Conservation (phyloP, 352 stramenopile genomes). For the Hyaloperonospora arabidopsidis region DNA sequence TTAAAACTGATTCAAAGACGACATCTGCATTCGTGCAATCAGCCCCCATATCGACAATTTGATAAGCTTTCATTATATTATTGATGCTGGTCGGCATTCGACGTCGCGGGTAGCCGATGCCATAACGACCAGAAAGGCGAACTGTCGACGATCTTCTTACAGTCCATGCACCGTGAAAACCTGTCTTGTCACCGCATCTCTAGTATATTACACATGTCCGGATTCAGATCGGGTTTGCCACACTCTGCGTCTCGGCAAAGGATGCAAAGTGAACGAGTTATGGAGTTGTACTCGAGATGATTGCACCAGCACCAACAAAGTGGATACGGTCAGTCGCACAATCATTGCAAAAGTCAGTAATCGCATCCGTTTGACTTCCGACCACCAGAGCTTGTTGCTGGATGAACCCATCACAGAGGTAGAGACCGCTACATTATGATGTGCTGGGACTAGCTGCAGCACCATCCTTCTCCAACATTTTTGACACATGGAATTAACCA, state of each 20-base stretch:
- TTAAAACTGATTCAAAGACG: constrained; percentile 57
- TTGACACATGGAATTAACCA: constrained; percentile 28
- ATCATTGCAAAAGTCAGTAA: constrained; percentile 21
- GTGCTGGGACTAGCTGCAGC: constrained; percentile 18
- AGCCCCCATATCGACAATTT: constrained; percentile 43
- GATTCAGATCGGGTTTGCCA: constrained; percentile 12
- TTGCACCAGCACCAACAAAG: constrained; percentile 24
- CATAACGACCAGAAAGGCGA: constrained; percentile 17
- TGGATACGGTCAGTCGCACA: constrained; percentile 14
- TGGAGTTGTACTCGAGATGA: constrained; percentile 24
- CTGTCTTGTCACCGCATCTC: constrained; percentile 21
- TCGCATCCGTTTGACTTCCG: constrained; percentile 34
- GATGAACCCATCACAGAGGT: constrained; percentile 29
- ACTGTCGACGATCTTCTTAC: constrained; percentile 57
- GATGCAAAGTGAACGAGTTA: constrained; percentile 12
- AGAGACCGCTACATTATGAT: constrained; percentile 28
- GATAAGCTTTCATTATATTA: constrained; percentile 51
- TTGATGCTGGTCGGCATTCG: constrained; percentile 54
- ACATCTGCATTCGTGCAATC: constrained; percentile 41
- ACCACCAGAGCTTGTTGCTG: constrained; percentile 28
- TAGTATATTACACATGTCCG: constrained; percentile 24
- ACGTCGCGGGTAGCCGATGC: constrained; percentile 27
- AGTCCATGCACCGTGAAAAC: constrained; percentile 54
- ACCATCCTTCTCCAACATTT: constrained; percentile 41
- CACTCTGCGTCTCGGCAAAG: constrained; percentile 19